These are phyloP conservation scores for Mycena sp. DNA, from an alignment of 1,284 basidiomycete genomes.

Conservation along the genomic window DNA sequence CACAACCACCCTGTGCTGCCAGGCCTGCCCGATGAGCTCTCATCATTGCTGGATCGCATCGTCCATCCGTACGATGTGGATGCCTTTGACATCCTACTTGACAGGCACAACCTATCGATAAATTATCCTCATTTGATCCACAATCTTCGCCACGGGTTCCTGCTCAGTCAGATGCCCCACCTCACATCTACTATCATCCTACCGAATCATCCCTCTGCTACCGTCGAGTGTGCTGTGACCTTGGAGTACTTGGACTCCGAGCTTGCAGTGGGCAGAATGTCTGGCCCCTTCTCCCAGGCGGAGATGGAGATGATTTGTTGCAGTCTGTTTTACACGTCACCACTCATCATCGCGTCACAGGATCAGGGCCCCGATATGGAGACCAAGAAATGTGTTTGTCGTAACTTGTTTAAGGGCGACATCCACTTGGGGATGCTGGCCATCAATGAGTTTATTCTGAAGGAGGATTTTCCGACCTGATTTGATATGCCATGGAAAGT, in stretches of 20 bases:
- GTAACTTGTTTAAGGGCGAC: constrained; percentile 23
- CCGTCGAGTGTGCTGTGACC: not conserved
- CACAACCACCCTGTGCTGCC: not conserved
- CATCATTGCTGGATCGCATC: constrained; percentile 7
- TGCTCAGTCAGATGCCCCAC: constrained; percentile 41
- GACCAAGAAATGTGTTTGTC: constrained; percentile 18
- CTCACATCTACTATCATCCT: constrained; percentile 30
- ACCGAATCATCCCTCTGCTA: constrained; percentile 22
- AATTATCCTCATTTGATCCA: constrained; percentile 41
- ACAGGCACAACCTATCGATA: constrained; percentile 19
- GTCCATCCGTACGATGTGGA: constrained; percentile 30
- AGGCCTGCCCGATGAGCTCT: not conserved
- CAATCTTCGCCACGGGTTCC: constrained; percentile 44
- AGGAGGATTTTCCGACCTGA: constrained; percentile 20
- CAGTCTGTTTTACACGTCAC: constrained; percentile 23
- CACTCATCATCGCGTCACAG: constrained; percentile 15
- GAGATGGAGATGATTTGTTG: constrained; percentile 20
- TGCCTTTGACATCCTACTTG: constrained; percentile 26
- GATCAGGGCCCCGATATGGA: constrained; percentile 15
- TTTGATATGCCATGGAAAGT: constrained; percentile 7
- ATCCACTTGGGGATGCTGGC: not conserved
- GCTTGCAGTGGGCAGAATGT: constrained; percentile 16
- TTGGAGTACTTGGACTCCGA: constrained; percentile 27
- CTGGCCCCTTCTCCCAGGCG: constrained; percentile 24
- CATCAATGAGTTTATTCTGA: constrained; percentile 22